Percentiles rank a stretch among this genome's conserved stretches.
Evolutionary conservation across 148 eudicot genomes (phyloP).

Genomic region (Limonium bicolor): DNA sequence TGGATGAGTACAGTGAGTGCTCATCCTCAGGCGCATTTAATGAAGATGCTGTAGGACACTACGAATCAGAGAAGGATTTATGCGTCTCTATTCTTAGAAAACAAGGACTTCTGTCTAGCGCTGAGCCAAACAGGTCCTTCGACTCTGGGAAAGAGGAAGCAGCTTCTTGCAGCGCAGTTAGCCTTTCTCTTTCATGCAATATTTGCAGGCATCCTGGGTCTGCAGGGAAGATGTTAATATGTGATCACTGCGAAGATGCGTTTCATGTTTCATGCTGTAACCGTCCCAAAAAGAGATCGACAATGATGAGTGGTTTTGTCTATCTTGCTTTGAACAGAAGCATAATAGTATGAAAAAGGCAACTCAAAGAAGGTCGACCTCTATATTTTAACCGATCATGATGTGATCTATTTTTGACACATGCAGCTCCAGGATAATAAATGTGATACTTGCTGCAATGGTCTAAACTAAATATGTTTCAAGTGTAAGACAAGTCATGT

Average conservation of each 20-base stretch:
- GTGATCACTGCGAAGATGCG: conserved; percentile 81
- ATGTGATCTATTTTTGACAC: too few relatives aligned
- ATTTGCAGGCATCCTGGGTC: conserved; percentile 35
- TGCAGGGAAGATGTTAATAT: conserved; percentile 47
- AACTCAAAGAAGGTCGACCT: conserved; percentile 19
- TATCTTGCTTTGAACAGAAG: conserved; percentile 62
- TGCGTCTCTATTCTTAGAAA: conserved; percentile 54
- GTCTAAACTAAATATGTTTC: too few relatives aligned
- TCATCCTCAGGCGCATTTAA: conserved; percentile 62
- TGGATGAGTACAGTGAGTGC: conserved; percentile 70
- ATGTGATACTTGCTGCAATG: too few relatives aligned
- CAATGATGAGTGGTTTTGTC: conserved; percentile 67
- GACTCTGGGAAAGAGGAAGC: conserved; percentile 14
- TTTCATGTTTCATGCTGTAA: conserved; percentile 66
- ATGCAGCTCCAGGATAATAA: too few relatives aligned
- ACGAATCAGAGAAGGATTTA: conserved; percentile 34
- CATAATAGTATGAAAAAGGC: conserved; percentile 32
- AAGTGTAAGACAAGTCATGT: too few relatives aligned
- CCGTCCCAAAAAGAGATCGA: conserved; percentile 34
- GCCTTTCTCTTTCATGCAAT: conserved; percentile 32
- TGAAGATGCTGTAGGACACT: conserved; percentile 21
- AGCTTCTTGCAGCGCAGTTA: conserved; percentile 14
- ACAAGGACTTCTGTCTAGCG: conserved; percentile 30
- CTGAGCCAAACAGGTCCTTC: conserved; percentile 7
- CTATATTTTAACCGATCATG: too few relatives aligned